Conservation (phyloP, 2,329 filamentous ascomycete species). For the Fonsecaea erecta region DNA sequence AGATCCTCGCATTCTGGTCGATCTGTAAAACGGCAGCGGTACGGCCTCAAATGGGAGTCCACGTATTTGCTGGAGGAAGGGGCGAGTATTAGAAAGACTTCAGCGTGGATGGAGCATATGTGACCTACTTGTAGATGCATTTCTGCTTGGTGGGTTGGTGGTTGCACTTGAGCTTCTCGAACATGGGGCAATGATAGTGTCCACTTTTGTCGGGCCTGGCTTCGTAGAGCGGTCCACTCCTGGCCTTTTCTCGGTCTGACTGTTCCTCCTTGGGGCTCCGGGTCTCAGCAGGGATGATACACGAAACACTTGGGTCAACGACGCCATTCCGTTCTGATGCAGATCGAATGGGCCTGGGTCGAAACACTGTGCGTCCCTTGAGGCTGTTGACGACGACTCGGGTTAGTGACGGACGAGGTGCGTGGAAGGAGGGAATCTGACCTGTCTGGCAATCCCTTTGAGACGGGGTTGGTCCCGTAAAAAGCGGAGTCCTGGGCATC, state of each 20-base stretch:
- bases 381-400: slow-evolving; percentile 16
- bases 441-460: slow-evolving; percentile 20
- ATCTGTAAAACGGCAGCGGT: slow-evolving; percentile 74
- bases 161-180: slow-evolving; percentile 70
- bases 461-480: slow-evolving; percentile 14
- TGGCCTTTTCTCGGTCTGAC: slow-evolving; percentile 33
- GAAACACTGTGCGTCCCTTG: slow-evolving; percentile 13
- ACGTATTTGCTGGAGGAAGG: slow-evolving; percentile 77
- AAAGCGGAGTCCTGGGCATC: slow-evolving; percentile 14
- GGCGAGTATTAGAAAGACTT: slow-evolving; percentile 36
- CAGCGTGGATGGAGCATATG: slow-evolving; percentile 23
- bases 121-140: slow-evolving; percentile 95
- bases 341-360: slow-evolving; percentile 36
- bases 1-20: slow-evolving; percentile 78
- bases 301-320: slow-evolving; percentile 20
- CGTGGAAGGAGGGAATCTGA: slow-evolving; percentile 15
- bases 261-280: slow-evolving; percentile 29
- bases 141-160: slow-evolving; percentile 96
- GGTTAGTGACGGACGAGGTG: slow-evolving; percentile 5
- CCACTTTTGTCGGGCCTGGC: slow-evolving; percentile 61
- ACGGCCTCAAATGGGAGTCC: slow-evolving; percentile 95
- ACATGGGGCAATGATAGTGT: slow-evolving; percentile 91
- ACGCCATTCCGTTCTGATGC: slow-evolving; percentile 33
- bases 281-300: slow-evolving; percentile 11
- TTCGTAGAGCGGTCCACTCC: slow-evolving; percentile 36